Percentiles rank a stretch among this genome's conserved stretches.
phyloP scores from a whole-genome alignment of 768 basidiomycete species.

The Dendrothele bispora region DNA sequence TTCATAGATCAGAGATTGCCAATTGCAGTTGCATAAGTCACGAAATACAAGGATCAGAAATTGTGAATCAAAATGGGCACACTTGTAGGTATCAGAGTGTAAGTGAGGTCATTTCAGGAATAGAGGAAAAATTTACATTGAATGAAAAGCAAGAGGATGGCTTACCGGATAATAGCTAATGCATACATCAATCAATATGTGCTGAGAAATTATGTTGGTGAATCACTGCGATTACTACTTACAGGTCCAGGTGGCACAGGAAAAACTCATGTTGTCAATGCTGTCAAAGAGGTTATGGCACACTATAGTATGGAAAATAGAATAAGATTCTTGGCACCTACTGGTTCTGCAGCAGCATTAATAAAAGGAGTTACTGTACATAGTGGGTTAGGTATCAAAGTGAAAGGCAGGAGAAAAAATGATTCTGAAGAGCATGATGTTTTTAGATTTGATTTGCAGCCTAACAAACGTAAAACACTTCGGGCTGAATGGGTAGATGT shows the following conservation, averaged over 20 bases:
- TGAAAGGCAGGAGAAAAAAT: conserved; percentile 16
- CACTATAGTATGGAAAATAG: conserved; percentile 17
- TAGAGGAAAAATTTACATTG: conserved; percentile 5
- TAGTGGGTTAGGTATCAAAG: conserved; percentile 20
- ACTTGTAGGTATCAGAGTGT: too few species aligned
- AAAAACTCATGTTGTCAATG: conserved; percentile 29
- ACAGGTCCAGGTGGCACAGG: conserved; percentile 32
- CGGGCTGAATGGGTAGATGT: conserved; percentile 25
- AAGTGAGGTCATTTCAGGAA: background rate
- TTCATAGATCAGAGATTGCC: background rate
- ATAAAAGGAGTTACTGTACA: conserved; percentile 30
- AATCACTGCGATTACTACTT: conserved; percentile 15
- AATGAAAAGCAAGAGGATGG: conserved; percentile 16
- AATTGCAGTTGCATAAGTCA: background rate
- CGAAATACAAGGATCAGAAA: background rate
- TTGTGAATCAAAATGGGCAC: background rate
- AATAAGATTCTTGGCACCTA: conserved; percentile 27
- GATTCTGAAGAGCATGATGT: conserved; percentile 8
- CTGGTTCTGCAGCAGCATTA: conserved; percentile 27
- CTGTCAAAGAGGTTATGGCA: conserved; percentile 21
- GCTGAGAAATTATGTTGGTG: conserved; percentile 5
- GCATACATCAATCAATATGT: background rate
- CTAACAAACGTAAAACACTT: conserved; percentile 14
- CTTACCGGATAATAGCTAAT: conserved; percentile 6
- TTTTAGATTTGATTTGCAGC: conserved; percentile 12